Percentiles rank a stretch among this genome's conserved stretches.
phyloP scores from a whole-genome alignment of 2,329 filamentous ascomycete species.

The Nigrospora oryzae region DNA sequence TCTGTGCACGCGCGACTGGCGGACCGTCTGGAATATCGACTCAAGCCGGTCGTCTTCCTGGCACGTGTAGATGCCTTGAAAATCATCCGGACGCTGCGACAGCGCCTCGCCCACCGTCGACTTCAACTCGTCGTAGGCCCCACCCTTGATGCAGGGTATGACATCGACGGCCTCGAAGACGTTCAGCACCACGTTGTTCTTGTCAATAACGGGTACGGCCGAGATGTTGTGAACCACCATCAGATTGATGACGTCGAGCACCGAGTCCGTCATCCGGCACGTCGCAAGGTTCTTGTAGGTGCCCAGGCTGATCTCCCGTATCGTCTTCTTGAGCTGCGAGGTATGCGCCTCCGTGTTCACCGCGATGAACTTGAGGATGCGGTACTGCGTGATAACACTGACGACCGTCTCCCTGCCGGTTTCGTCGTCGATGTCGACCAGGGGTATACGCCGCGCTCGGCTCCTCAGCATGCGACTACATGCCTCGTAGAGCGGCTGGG shows the following conservation, averaged over 20 bases:
- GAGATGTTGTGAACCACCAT: conserved; percentile 92
- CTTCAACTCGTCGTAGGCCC: conserved; percentile 82
- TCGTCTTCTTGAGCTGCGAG: conserved; percentile 76
- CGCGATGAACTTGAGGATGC: conserved; percentile 96
- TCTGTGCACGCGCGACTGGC: conserved; percentile 88
- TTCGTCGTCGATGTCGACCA: conserved; percentile 91
- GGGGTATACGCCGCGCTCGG: conserved; percentile 82
- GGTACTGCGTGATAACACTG: conserved; percentile 95
- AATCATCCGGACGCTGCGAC: conserved; percentile 79
- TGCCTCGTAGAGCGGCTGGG: conserved; percentile 86
- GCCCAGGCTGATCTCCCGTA: conserved; percentile 77
- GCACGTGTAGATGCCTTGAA: conserved; percentile 95
- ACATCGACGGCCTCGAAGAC: conserved; percentile 98
- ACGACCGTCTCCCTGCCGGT: conserved; percentile 88
- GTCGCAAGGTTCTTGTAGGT: conserved; percentile 77
- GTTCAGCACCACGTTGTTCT: conserved; percentile 71
- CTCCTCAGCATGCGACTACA: conserved; percentile 92
- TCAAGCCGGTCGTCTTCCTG: conserved; percentile 84
- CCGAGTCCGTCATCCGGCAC: conserved; percentile 79
- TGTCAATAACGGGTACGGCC: conserved; percentile 86
- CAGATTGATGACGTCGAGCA: conserved; percentile 89
- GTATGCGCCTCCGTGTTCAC: conserved; percentile 85
- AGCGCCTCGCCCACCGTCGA: conserved; percentile 83
- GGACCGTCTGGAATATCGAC: conserved; percentile 93
- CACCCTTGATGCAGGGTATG: conserved; percentile 89